Base-by-base conservation (phyloP, 2,329 filamentous ascomycete genomes). In the Ophiocordyceps camponoti-floridani region DNA sequence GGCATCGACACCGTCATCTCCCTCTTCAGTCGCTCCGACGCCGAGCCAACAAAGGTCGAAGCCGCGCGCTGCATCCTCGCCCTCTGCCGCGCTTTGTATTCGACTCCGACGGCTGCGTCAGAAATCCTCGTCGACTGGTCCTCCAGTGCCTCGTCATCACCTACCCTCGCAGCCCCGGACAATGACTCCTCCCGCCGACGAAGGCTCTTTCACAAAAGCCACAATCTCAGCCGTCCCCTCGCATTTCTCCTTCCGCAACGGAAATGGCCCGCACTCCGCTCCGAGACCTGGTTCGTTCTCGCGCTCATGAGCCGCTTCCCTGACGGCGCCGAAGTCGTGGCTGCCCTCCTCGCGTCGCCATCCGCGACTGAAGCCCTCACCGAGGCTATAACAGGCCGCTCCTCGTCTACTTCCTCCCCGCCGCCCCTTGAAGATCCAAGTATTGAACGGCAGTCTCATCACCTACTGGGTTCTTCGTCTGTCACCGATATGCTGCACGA, bases 271-370 rank as follows among this genome's bases (percentile, higher is more conserved):
- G 63, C 70, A 2, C 61, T 81, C 2, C 66, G 72, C 16, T 76
- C 73, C 37, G 77, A 81, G 53, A 66, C 70, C 3, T 74, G 75
- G 68, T 79, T 80, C 49, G 68, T 77, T 6, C 65, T 78, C 44
- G 77, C 77, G 2, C 65, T 80, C 31, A 73, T 79, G 66, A 67
- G 68, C 38, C 66, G 73, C 27, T 67, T 68, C 2, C 46, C 53
- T 1, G 67, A 72, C 33, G 73, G 74, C 8, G 68, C 70, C 2
- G 52, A 56, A 2, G 57, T 70, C 11, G 65, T 74, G 16, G 51
- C 63, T 9, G 58, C 60, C 12, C 56, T 68, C 1, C 56, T 77
- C 41, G 54, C 63, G 10, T 58, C 65, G 0, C 53, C 62, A 0
- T 63, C 62, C n/a, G 62, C 68, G 1, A 63, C 67, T 43, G 56